Conservation (phyloP, 352 stramenopile species). For the Pythium aristosporum region DNA sequence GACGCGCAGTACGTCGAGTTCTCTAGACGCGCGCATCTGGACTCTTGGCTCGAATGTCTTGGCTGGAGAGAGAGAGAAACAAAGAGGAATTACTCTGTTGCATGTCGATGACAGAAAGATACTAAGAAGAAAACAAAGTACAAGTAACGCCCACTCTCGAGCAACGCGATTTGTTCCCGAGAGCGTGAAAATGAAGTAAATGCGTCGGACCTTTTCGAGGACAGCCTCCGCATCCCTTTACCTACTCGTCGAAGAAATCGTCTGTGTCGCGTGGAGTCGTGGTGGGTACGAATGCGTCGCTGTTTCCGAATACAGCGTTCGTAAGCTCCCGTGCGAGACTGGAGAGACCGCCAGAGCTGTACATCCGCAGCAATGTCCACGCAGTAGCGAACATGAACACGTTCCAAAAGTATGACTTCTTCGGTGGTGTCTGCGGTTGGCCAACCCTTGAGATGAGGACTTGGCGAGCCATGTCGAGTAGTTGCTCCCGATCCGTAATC, state of each 20-base stretch:
- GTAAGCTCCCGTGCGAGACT: conserved; percentile 16
- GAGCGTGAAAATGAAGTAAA: background rate
- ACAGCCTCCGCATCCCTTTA: background rate
- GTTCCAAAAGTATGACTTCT: conserved; percentile 51
- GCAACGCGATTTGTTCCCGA: background rate
- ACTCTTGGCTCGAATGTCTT: background rate
- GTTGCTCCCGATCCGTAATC: conserved; percentile 69
- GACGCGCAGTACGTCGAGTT: conserved; percentile 1
- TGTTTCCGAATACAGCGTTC: background rate
- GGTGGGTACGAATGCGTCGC: background rate
- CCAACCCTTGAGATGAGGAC: conserved; percentile 59
- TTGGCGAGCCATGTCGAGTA: conserved; percentile 71
- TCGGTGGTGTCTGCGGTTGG: conserved; percentile 19
- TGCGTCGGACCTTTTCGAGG: background rate
- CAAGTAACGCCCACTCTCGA: conserved; percentile 24
- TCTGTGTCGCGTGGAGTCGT: conserved; percentile 27
- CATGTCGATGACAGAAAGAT: conserved; percentile 27
- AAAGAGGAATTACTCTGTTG: conserved; percentile 15
- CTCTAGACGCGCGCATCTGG: background rate
- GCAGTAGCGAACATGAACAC: conserved; percentile 55
- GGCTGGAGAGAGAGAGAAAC: conserved; percentile 5
- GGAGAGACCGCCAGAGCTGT: conserved; percentile 60
- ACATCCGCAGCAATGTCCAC: conserved; percentile 71
- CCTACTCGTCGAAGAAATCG: conserved; percentile 49
- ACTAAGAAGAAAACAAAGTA: conserved; percentile 30